Evolutionary conservation across 495 filamentous ascomycete genomes (phyloP), one percentile per base, ranked within the genome.

Genomic region (Jackrogersella minutella): DNA sequence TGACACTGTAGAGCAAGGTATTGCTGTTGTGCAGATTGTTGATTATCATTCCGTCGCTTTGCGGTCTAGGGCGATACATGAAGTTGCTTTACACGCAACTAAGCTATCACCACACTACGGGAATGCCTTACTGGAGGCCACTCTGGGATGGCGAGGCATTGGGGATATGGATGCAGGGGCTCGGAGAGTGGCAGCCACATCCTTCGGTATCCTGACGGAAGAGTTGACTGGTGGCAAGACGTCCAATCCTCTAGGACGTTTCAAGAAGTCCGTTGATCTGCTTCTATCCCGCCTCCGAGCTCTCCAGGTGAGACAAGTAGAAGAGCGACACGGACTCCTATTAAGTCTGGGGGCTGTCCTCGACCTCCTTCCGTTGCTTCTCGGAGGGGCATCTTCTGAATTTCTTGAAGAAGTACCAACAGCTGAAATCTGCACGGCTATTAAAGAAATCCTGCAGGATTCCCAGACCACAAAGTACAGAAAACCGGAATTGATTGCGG

Each of bases 1-100:
- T 3, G 88, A 96, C 60, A 91, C 83, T 0, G 86, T 98, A 31
- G 77, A 81, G 5, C 81, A 92, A 64, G 96, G 95, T 0, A 97
- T 99, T 57, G 74, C 83, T 19, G 79, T 97, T 0, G 91, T 97
- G 1, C 94, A 97, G 70, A 86, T 86, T 5, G 91, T 98, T 0
- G 95, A 98, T 69, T 98, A 97, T 69, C 92, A 96, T 72, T 88
- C 92, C 14, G 93, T 99, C 31, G 93, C 93, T 2, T 85, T 93
- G 8, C 86, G 93, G n/a, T 88, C 90, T 16, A 84, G 90, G 46
- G 94, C 93, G 2, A 88, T 97, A 68, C 81, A 85, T 34, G 85
- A 92, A 47, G 90, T 98, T 41, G 88, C 90, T 2, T 71, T 87
- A 28, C 81, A 85, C 37, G 90, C 87, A 0, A 88, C 88, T 1